phyloP scores from a whole-genome alignment of 2,329 filamentous ascomycete species.

The Xylariaceae sp. region DNA sequence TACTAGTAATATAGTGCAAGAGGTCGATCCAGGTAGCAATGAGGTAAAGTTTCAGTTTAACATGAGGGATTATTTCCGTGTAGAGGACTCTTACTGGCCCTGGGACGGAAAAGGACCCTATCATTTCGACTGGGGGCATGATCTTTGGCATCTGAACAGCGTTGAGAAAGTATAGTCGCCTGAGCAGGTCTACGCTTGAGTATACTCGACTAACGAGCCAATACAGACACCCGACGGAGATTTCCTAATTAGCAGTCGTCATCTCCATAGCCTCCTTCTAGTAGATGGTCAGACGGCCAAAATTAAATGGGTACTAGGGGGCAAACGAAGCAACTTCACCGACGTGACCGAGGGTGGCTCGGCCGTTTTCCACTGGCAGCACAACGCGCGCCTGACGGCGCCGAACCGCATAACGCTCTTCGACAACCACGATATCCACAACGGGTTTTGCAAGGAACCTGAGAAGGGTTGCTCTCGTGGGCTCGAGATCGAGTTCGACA shows the following conservation, averaged over 20 bases:
- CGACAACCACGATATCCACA: slow-evolving; percentile 22
- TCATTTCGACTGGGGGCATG: slow-evolving; percentile 5
- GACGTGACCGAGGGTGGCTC: slow-evolving; percentile 14
- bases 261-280: slow-evolving; percentile 19
- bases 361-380: slow-evolving; percentile 23
- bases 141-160: slow-evolving; percentile 21
- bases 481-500: slow-evolving; percentile 22
- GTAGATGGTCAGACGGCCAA: slow-evolving; percentile 7
- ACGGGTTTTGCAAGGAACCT: slow-evolving; percentile 14
- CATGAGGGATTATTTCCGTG: slow-evolving; percentile 8
- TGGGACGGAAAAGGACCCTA: slow-evolving; percentile 10
- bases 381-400: slow-evolving; percentile 19
- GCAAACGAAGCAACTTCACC: slow-evolving; percentile 15
- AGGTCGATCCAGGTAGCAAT: slow-evolving; percentile 21
- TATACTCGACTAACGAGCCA: too few relatives aligned
- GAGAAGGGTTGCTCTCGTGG: slow-evolving; percentile 16
- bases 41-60: slow-evolving; percentile 21
- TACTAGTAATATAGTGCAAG: slow-evolving; percentile 15
- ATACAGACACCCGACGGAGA: slow-evolving; percentile 10
- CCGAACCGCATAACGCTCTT: slow-evolving; percentile 18
- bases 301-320: slow-evolving; percentile 19
- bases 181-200: too few relatives aligned
- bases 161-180: slow-evolving; percentile 24
- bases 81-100: slow-evolving; percentile 21
- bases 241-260: slow-evolving; percentile 19